phyloP scores from a whole-genome alignment of 305 asterid genomes.

The Ilex paraguariensis region DNA sequence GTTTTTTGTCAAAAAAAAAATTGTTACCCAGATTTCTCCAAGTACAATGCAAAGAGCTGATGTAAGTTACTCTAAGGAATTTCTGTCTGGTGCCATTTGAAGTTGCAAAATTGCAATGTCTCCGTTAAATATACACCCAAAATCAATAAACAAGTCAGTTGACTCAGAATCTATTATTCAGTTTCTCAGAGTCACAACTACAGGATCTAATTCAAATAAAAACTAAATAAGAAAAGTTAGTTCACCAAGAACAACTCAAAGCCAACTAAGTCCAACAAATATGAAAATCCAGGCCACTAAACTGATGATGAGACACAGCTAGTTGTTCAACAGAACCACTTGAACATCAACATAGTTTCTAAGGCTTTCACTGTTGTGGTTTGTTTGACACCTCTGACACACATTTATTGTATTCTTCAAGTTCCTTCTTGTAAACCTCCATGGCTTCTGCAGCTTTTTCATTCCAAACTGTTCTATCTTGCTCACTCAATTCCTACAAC shows the following conservation, averaged over 20 bases:
- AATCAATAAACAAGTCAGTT: too few species aligned
- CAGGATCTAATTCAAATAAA: too few species aligned
- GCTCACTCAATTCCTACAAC: slow-evolving; percentile 58
- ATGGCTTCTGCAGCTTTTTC: slow-evolving; percentile 61
- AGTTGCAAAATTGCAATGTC: too few species aligned
- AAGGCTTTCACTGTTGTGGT: slow-evolving; percentile 8
- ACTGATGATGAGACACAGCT: not conserved
- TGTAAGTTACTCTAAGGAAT: too few species aligned
- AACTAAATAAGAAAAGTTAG: not conserved
- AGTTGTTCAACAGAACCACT: slow-evolving; percentile 48
- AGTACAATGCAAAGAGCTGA: too few species aligned
- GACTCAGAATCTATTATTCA: too few species aligned
- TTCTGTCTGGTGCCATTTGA: too few species aligned
- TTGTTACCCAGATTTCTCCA: too few species aligned
- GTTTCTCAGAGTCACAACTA: too few species aligned
- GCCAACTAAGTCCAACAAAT: not conserved
- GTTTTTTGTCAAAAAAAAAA: too few species aligned
- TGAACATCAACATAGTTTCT: slow-evolving; percentile 30
- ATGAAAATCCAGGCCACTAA: too few species aligned
- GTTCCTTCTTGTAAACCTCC: slow-evolving; percentile 73
- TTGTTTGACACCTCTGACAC: slow-evolving; percentile 31
- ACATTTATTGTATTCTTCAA: slow-evolving; percentile 63
- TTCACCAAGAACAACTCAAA: not conserved
- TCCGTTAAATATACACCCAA: too few species aligned
- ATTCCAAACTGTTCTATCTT: slow-evolving; percentile 67